Evolutionary conservation across 768 basidiomycete species (phyloP).

Genomic region (Calocera cornea): DNA sequence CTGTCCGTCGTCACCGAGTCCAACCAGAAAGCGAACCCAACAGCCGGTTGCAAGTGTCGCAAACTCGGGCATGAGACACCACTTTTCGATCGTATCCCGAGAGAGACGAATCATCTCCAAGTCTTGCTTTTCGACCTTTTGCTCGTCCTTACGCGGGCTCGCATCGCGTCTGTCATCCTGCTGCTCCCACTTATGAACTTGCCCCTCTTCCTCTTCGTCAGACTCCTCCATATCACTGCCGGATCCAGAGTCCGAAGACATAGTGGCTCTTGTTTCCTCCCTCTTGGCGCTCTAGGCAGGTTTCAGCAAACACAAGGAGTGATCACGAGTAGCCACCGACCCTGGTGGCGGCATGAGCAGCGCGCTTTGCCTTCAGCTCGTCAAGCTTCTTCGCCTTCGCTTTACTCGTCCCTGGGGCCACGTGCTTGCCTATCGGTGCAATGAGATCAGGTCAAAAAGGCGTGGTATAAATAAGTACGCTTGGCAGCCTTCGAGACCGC

Average conservation of each 20-base stretch:
- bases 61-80: constrained; percentile 71
- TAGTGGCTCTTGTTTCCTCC: constrained; percentile 61
- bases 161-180: constrained; percentile 45
- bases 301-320: constrained; percentile 4
- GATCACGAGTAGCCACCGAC: constrained; percentile 31
- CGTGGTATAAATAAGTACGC: constrained; percentile 34
- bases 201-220: constrained; percentile 13
- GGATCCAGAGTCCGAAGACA: constrained; percentile 76
- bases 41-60: constrained; percentile 55
- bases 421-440: constrained; percentile 49
- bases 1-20: constrained; percentile 37
- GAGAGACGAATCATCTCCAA: constrained; percentile 50
- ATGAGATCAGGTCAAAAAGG: constrained; percentile 7
- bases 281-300: background rate
- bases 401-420: constrained; percentile 57
- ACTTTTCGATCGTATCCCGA: constrained; percentile 55
- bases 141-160: constrained; percentile 31
- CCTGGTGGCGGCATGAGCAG: constrained; percentile 51
- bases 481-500: constrained; percentile 60
- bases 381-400: constrained; percentile 68
- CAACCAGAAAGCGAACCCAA: constrained; percentile 78
- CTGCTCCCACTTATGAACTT: constrained; percentile 50
- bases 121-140: constrained; percentile 41
- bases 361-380: constrained; percentile 74
- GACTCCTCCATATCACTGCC: constrained; percentile 51